Conservation (phyloP, 371 early-diverging fungal species). For the Haplosporangium sp. region DNA sequence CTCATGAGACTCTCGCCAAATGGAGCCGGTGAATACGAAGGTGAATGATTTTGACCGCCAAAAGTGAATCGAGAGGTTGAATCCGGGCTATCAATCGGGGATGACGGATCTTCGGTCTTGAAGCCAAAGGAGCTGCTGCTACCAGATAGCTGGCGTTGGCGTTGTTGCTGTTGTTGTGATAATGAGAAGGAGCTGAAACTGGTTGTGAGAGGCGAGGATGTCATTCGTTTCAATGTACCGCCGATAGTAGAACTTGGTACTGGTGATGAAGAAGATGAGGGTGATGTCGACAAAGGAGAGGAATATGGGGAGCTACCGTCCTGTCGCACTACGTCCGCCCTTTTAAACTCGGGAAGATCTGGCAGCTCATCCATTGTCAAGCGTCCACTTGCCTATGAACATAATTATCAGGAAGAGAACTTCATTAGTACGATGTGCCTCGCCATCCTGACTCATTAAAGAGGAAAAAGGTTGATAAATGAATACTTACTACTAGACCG, state of each 20-base stretch:
- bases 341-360: constrained; percentile 42
- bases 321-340: not conserved
- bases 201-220: constrained; percentile 28
- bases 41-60: constrained; percentile 14
- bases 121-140: not conserved
- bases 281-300: not conserved
- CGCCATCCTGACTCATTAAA: not conserved
- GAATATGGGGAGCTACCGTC: not conserved
- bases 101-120: constrained; percentile 27
- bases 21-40: constrained; percentile 22
- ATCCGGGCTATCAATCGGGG: not conserved
- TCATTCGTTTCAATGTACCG: constrained; percentile 35
- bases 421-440: not conserved
- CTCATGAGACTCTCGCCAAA: constrained; percentile 47
- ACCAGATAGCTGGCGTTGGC: not conserved
- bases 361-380: constrained; percentile 52
- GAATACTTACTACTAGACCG: constrained; percentile 39
- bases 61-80: constrained; percentile 1
- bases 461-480: not conserved
- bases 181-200: constrained; percentile 21
- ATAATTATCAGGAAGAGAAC: not conserved
- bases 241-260: constrained; percentile 7
- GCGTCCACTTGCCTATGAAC: constrained; percentile 40
- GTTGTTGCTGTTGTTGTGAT: constrained; percentile 3
- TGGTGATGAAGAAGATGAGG: constrained; percentile 8